These are phyloP conservation scores for Dicorynia guianensis DNA, from an alignment of 306 rosid species.

Conservation along the genomic window DNA sequence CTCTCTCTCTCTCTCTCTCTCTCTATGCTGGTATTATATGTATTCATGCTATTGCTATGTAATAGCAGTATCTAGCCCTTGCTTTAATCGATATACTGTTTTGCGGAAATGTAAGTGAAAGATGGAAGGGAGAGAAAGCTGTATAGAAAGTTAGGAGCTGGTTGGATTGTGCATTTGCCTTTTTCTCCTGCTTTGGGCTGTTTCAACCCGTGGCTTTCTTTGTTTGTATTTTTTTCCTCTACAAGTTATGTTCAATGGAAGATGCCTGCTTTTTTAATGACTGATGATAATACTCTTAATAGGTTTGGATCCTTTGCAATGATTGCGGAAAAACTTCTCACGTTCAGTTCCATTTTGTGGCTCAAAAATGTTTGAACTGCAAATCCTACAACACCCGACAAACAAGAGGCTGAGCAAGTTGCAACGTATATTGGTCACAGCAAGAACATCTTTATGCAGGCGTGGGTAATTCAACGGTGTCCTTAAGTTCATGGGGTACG, in stretches of 20 bases:
- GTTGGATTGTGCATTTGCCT: neutral
- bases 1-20: no score
- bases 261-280: neutral
- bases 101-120: neutral
- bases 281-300: conserved; percentile 27
- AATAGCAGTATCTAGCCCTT: neutral
- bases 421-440: conserved; percentile 26
- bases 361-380: conserved; percentile 80
- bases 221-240: neutral
- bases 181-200: conserved; percentile 2
- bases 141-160: neutral
- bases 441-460: conserved; percentile 12
- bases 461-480: neutral
- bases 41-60: neutral
- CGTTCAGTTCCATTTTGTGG: conserved; percentile 75
- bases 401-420: conserved; percentile 70
- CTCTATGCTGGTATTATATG: neutral
- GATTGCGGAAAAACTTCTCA: conserved; percentile 74
- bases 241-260: neutral
- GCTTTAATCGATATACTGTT: neutral
- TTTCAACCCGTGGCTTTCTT: neutral
- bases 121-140: neutral
- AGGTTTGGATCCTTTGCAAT: conserved; percentile 93
- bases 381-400: conserved; percentile 86
- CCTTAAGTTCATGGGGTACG: conserved; percentile 4